These are phyloP conservation scores for Pulveroboletus frians DNA, from an alignment of 768 basidiomycete genomes.

Conservation along the genomic window DNA sequence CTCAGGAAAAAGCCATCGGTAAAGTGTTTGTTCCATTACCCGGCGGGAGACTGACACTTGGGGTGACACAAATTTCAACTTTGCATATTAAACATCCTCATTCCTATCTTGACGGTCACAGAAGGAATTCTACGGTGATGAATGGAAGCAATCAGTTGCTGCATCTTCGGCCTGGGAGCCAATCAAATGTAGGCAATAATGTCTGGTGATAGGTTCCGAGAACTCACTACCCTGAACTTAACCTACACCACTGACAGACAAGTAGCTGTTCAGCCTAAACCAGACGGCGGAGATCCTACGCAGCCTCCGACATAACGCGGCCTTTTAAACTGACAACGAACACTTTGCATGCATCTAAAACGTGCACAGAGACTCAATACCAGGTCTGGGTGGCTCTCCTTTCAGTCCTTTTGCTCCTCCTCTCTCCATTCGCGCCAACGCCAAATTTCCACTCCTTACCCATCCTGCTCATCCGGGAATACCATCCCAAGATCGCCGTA, in stretches of 20 bases:
- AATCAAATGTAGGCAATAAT: slow-evolving; percentile 14
- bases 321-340: slow-evolving; percentile 17
- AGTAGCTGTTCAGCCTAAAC: slow-evolving; percentile 14
- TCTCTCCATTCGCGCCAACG: neutral
- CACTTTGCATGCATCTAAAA: slow-evolving; percentile 23
- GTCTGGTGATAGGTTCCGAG: slow-evolving; percentile 1
- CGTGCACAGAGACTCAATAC: slow-evolving; percentile 21
- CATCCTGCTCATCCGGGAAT: slow-evolving; percentile 7
- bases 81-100: neutral
- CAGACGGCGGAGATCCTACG: slow-evolving; percentile 23
- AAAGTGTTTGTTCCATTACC: neutral
- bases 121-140: neutral
- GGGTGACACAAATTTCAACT: slow-evolving; percentile 1
- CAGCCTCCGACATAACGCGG: slow-evolving; percentile 19
- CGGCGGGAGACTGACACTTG: neutral
- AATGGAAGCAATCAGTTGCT: slow-evolving; percentile 3
- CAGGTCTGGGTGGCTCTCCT: slow-evolving; percentile 6
- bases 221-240: slow-evolving; percentile 14
- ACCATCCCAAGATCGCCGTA: slow-evolving; percentile 4
- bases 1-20: neutral
- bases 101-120: slow-evolving; percentile 9
- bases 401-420: neutral
- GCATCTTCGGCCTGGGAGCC: slow-evolving; percentile 2
- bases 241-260: slow-evolving; percentile 8
- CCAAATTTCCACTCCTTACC: slow-evolving; percentile 21